Percentiles rank a stretch among this genome's conserved stretches.
Evolutionary conservation across 768 basidiomycete genomes (phyloP).

Genomic region (Suillus placidus): DNA sequence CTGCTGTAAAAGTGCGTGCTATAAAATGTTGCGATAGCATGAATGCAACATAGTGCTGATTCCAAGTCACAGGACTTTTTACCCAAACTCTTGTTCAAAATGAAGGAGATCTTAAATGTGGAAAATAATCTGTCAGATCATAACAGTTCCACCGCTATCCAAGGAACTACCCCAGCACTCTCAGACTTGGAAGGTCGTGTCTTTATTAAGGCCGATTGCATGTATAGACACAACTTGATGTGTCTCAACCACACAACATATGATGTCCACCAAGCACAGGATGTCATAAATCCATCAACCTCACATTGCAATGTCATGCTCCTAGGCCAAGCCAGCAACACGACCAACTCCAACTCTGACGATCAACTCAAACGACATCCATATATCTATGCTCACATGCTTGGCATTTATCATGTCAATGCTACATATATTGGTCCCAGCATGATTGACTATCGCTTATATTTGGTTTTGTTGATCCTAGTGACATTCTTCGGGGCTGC

Average conservation of each 20-base stretch:
- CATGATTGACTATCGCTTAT: neutral
- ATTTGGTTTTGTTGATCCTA: constrained; percentile 16
- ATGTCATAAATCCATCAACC: constrained; percentile 7
- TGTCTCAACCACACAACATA: constrained; percentile 4
- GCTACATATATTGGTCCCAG: constrained; percentile 8
- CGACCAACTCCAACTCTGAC: constrained; percentile 22
- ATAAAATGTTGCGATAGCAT: neutral
- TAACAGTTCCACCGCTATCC: constrained; percentile 4
- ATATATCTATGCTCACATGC: constrained; percentile 1
- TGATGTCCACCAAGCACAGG: constrained; percentile 1
- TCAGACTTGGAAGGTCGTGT: neutral
- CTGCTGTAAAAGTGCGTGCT: constrained; percentile 21
- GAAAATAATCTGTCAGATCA: constrained; percentile 22
- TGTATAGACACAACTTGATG: constrained; percentile 6
- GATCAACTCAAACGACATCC: too few species aligned
- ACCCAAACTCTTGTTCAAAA: constrained; percentile 11
- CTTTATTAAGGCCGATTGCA: neutral
- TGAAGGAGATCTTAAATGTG: constrained; percentile 11
- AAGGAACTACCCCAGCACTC: neutral
- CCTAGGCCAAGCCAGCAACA: constrained; percentile 26
- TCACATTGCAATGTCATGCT: constrained; percentile 1
- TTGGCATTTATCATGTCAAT: constrained; percentile 26
- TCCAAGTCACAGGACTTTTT: constrained; percentile 14
- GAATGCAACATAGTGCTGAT: neutral
- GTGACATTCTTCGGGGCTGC: constrained; percentile 10